Percentiles rank a stretch among this genome's conserved stretches.
Evolutionary conservation across 805 yeast species (phyloP).

Genomic region (Nakazawaea pomicola): DNA sequence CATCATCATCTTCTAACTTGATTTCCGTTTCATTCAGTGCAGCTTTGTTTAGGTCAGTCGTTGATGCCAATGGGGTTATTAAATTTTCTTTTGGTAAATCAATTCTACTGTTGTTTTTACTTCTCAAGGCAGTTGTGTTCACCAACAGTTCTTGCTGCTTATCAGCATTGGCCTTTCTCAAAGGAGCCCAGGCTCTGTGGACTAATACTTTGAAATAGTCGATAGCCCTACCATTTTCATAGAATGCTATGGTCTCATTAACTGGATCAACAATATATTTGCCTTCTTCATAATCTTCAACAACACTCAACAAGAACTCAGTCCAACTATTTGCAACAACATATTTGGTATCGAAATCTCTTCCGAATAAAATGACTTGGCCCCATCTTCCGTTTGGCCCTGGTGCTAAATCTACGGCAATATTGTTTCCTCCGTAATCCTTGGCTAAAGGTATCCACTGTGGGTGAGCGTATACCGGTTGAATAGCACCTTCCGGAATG

Average conservation of each 20-base stretch:
- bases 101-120: conserved; percentile 15
- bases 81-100: conserved; percentile 28
- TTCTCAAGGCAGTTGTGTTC: conserved; percentile 9
- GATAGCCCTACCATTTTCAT: conserved; percentile 35
- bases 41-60: conserved; percentile 11
- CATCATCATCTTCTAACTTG: conserved; percentile 12
- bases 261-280: conserved; percentile 68
- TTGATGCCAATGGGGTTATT: conserved; percentile 24
- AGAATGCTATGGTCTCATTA: conserved; percentile 47
- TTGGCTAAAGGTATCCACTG: conserved; percentile 90
- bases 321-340: conserved; percentile 88
- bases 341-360: conserved; percentile 88
- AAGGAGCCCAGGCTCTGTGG: conserved; percentile 45
- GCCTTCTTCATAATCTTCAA: conserved; percentile 83
- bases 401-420: conserved; percentile 84
- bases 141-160: conserved; percentile 10
- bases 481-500: conserved; percentile 71
- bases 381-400: conserved; percentile 80
- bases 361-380: conserved; percentile 88
- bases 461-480: conserved; percentile 78
- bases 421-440: conserved; percentile 86
- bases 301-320: conserved; percentile 75
- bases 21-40: conserved; percentile 19
- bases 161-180: conserved; percentile 16
- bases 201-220: conserved; percentile 69